These are phyloP conservation scores for Exophiala spinifera DNA, from an alignment of 2,329 filamentous ascomycete species.

Conservation along the genomic window DNA sequence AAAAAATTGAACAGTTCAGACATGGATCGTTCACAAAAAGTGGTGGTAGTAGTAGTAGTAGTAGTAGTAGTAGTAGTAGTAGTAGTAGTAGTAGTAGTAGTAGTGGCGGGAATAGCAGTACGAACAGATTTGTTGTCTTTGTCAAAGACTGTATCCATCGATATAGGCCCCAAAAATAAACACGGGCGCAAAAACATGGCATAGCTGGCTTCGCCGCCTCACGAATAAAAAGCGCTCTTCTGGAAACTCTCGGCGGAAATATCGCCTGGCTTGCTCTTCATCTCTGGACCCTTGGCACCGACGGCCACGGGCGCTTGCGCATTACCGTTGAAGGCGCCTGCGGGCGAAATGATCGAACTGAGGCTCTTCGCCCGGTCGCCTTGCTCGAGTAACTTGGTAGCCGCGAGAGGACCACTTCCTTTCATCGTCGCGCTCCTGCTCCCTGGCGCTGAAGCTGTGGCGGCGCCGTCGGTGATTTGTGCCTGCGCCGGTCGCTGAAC, in stretches of 20 bases:
- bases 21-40: no score
- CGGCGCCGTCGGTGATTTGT: conserved; percentile 37
- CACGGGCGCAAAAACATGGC: no score
- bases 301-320: background rate
- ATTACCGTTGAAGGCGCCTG: conserved; percentile 20
- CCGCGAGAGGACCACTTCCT: conserved; percentile 18
- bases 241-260: conserved; percentile 68
- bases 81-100: no score
- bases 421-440: conserved; percentile 57
- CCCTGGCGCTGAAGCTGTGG: conserved; percentile 37
- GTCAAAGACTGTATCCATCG: no score
- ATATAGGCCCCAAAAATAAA: no score
- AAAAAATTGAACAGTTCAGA: no score
- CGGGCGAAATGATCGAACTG: conserved; percentile 25
- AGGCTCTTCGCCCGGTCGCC: conserved; percentile 34
- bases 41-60: no score
- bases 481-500: conserved; percentile 36
- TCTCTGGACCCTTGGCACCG: conserved; percentile 40
- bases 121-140: no score
- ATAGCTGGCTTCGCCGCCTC: conserved; percentile 26
- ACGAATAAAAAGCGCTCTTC: conserved; percentile 67
- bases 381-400: conserved; percentile 20
- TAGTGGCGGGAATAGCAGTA: no score
- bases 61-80: no score
- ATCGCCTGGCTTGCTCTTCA: conserved; percentile 61